Evolutionary conservation across 805 yeast species (phyloP).

Genomic region (Yamadazyma philogaea): DNA sequence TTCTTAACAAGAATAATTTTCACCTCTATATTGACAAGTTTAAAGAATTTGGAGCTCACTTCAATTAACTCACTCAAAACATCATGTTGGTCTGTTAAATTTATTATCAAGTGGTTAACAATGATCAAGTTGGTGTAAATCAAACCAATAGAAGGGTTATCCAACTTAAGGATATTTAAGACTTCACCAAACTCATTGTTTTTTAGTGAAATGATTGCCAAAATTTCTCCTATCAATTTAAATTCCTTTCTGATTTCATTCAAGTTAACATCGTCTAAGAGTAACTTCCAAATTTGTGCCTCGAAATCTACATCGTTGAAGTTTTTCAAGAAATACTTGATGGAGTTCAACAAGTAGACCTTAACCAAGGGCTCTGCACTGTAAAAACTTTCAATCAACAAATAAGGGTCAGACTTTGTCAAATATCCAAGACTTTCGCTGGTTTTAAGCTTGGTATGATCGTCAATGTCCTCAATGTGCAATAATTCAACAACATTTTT

Average conservation of each 20-base stretch:
- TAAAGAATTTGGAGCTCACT: slow-evolving; percentile 20
- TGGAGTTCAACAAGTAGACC: slow-evolving; percentile 19
- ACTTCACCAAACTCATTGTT: slow-evolving; percentile 18
- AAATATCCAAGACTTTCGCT: slow-evolving; percentile 53
- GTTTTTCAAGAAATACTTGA: slow-evolving; percentile 20
- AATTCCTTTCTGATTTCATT: slow-evolving; percentile 17
- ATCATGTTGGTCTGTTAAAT: not conserved
- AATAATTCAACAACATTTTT: slow-evolving; percentile 7
- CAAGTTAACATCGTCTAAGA: slow-evolving; percentile 14
- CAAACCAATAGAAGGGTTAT: slow-evolving; percentile 14
- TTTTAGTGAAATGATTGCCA: slow-evolving; percentile 24
- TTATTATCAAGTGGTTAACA: slow-evolving; percentile 23
- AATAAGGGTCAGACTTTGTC: slow-evolving; percentile 30
- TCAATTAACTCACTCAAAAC: slow-evolving; percentile 13
- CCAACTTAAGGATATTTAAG: slow-evolving; percentile 10
- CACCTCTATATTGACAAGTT: slow-evolving; percentile 43
- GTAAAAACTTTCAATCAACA: slow-evolving; percentile 27
- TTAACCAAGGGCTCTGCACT: slow-evolving; percentile 10
- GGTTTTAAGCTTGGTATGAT: slow-evolving; percentile 41
- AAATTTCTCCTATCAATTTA: slow-evolving; percentile 34
- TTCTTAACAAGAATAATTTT: slow-evolving; percentile 28
- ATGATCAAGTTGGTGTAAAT: slow-evolving; percentile 33
- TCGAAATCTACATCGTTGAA: slow-evolving; percentile 24
- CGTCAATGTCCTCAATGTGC: slow-evolving; percentile 31
- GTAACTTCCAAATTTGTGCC: slow-evolving; percentile 18